phyloP scores from a whole-genome alignment of 768 basidiomycete genomes.

The Panellus pusillus region DNA sequence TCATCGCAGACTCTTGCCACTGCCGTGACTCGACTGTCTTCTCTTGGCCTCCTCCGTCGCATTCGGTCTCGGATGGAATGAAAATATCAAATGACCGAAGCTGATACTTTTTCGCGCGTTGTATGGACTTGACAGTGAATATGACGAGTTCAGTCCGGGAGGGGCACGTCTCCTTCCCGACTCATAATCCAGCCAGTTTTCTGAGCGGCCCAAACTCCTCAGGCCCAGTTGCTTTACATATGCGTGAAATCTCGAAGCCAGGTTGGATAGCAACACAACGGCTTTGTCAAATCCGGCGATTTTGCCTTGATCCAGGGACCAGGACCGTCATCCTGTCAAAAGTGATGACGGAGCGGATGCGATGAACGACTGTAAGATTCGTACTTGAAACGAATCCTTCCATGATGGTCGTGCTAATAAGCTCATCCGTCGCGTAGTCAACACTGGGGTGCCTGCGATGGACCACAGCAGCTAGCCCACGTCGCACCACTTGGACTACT shows the following conservation, averaged over 20 bases:
- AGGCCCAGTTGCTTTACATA: slow-evolving; percentile 76
- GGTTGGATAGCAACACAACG: slow-evolving; percentile 49
- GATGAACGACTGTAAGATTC: slow-evolving; percentile 81
- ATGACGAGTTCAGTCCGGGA: too few species aligned
- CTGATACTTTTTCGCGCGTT: neutral
- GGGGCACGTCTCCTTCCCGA: too few species aligned
- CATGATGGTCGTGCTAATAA: slow-evolving; percentile 79
- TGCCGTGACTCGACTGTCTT: too few species aligned
- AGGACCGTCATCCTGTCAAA: slow-evolving; percentile 80
- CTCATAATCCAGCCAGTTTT: slow-evolving; percentile 54
- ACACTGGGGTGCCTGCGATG: neutral
- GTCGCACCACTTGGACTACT: slow-evolving; percentile 47
- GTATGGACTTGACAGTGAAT: neutral
- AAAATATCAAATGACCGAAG: too few species aligned
- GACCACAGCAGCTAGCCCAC: slow-evolving; percentile 26
- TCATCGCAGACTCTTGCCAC: too few species aligned
- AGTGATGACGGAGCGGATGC: slow-evolving; percentile 75
- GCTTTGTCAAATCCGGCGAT: slow-evolving; percentile 80
- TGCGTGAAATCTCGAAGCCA: slow-evolving; percentile 59
- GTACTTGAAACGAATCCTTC: slow-evolving; percentile 82
- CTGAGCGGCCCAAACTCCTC: slow-evolving; percentile 67
- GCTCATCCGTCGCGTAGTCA: slow-evolving; percentile 61
- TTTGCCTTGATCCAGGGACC: slow-evolving; percentile 75
- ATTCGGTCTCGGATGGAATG: too few species aligned
- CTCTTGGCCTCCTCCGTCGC: too few species aligned